Base-by-base conservation (phyloP, 768 basidiomycete genomes). In the Lactarius hatsudake region DNA sequence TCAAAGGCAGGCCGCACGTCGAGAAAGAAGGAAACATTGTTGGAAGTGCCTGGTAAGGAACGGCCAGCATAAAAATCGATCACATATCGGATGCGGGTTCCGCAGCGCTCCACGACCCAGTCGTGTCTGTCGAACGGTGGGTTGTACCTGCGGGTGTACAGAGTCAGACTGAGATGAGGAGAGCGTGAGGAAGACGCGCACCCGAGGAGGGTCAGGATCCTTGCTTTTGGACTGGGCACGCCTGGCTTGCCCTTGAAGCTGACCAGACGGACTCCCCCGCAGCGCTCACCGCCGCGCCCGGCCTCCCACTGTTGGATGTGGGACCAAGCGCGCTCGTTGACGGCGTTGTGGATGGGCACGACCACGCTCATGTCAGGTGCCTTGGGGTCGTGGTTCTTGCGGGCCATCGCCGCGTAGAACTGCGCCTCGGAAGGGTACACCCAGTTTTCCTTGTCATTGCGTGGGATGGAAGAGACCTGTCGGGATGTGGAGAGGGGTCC, bases 351-450 rank as follows among this genome's bases (percentile, higher is more conserved):
- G 59, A 99, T 99, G 17, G 96, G 96, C 26, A 99, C 94, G 73
- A 99, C 89, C 34, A 93, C 90, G 73, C 84, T 87, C 96, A 98
- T 98, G 79, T 98, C 96, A n/a, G 82, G 75, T 26, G 90, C 84
- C 36, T 87, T 83, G 4, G 96, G 96, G 63, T 89, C 87, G 76
- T 97, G 93, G 72, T 97, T 88, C 79, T 98, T 98, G 66, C 96
- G 87, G 65, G 88, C 85, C 89, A 99, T 95, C 23, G 97, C 96
- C n/a, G 91, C 83, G 77, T 91, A 98, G 83, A 99, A 99, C 78
- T 98, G 96, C n/a, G 91, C 87, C 75, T 98, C 94, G 23, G 96
- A 98, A 28, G 97, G 97, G 78, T 99, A 99, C 58, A 97, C 91
- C 97, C 97, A 99, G 64, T 94, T 89, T 53, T 82, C 83, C 59